A percentile compares a stretch with the other conserved stretches of the same genome.
These are phyloP conservation scores for Capronia americana DNA, from an alignment of 2,329 filamentous ascomycete genomes.

Conservation along the genomic window DNA sequence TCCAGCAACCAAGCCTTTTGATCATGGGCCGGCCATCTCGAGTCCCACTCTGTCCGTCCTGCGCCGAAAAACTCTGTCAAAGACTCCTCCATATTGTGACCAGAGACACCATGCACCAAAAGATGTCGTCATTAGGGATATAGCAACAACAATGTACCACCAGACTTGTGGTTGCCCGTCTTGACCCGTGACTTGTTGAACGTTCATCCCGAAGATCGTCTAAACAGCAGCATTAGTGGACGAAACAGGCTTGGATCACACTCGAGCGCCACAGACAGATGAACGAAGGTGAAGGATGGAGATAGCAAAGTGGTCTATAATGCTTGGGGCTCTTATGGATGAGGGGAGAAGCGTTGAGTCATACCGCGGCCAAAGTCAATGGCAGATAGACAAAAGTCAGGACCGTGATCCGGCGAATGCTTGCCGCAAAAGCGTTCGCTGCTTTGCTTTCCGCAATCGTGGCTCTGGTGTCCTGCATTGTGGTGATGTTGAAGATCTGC, in stretches of 20 bases:
- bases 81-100: not conserved
- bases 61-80: not conserved
- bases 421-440: not conserved
- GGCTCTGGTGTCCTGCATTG: slow-evolving; percentile 7
- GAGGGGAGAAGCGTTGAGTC: not conserved
- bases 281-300: not conserved
- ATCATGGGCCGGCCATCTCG: not conserved
- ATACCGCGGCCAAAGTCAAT: slow-evolving; percentile 3
- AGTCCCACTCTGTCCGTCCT: not conserved
- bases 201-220: not conserved
- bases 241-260: not conserved
- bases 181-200: slow-evolving; percentile 1
- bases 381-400: slow-evolving; percentile 2
- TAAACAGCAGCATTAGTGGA: not conserved
- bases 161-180: not conserved
- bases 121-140: not conserved
- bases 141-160: not conserved
- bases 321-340: not conserved
- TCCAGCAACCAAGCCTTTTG: not conserved
- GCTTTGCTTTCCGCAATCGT: slow-evolving; percentile 3
- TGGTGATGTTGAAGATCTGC: slow-evolving; percentile 2
- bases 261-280: not conserved
- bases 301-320: not conserved
- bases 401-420: slow-evolving; percentile 5
- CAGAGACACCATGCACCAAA: slow-evolving; percentile 2